Evolutionary conservation across 306 rosid species (phyloP).

Genomic region (Bauhinia variegata): DNA sequence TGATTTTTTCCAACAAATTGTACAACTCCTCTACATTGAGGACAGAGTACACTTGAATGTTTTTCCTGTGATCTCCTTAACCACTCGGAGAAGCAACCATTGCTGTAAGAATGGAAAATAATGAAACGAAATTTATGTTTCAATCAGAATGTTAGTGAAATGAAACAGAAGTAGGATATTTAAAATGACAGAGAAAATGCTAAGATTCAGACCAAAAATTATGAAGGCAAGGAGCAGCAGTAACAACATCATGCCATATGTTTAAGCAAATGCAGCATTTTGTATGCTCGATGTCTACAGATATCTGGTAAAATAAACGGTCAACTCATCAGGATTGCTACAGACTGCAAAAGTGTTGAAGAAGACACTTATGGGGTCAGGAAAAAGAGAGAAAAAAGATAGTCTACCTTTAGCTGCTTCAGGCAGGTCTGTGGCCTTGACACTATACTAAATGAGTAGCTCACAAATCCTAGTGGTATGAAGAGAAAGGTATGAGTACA

Average conservation of each 20-base stretch:
- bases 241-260: constrained; percentile 90
- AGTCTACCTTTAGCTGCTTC: constrained; percentile 59
- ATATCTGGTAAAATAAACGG: constrained; percentile 57
- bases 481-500: constrained; percentile 22
- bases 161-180: constrained; percentile 26
- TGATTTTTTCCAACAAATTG: constrained; percentile 91
- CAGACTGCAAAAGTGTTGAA: constrained; percentile 16
- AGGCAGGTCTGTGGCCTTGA: constrained; percentile 54
- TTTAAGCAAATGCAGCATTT: constrained; percentile 93
- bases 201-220: constrained; percentile 74
- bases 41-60: constrained; percentile 75
- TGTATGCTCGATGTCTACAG: constrained; percentile 71
- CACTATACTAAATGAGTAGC: constrained; percentile 61
- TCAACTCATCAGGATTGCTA: constrained; percentile 30
- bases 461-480: constrained; percentile 56
- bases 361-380: constrained; percentile 14
- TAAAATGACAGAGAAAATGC: not conserved
- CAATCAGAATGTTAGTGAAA: not conserved
- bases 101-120: constrained; percentile 50
- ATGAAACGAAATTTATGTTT: not conserved
- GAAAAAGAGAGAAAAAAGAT: too few species aligned
- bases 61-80: constrained; percentile 73
- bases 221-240: constrained; percentile 92
- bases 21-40: constrained; percentile 88
- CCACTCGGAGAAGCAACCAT: constrained; percentile 99